Conservation (phyloP, 179 eudicot species). For the Silene vulgaris region DNA sequence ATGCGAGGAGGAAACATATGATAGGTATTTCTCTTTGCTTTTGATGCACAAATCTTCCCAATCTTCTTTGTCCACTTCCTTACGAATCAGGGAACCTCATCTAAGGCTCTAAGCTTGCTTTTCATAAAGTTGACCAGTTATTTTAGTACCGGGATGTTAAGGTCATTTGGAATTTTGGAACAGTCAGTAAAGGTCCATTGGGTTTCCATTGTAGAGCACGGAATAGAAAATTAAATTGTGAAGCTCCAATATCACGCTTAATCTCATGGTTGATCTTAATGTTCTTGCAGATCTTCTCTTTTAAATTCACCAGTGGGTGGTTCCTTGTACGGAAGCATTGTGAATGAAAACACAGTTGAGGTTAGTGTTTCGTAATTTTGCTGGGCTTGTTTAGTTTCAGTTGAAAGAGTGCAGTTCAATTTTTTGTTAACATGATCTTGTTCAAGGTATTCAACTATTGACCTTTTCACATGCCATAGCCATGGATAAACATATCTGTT, state of each 20-base stretch:
- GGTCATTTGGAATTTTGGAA: neutral
- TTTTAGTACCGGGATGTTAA: neutral
- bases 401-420: neutral
- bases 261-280: neutral
- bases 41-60: neutral
- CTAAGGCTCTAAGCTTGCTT: neutral
- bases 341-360: constrained; percentile 33
- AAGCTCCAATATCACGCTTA: neutral
- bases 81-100: neutral
- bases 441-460: neutral
- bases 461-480: neutral
- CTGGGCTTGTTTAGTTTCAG: neutral
- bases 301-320: constrained; percentile 46
- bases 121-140: neutral
- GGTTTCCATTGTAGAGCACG: neutral
- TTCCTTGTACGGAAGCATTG: constrained; percentile 38
- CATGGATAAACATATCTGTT: neutral
- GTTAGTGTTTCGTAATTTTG: constrained; percentile 24
- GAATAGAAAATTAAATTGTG: neutral
- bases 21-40: constrained; percentile 21
- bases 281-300: constrained; percentile 59
- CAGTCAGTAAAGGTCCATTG: constrained; percentile 1
- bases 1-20: constrained; percentile 72
- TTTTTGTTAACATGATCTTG: neutral
- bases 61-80: neutral